A percentile compares a stretch with the other conserved stretches of the same genome.
phyloP scores from a whole-genome alignment of 2,329 filamentous ascomycete species.

The Exutisphaerella laricina region DNA sequence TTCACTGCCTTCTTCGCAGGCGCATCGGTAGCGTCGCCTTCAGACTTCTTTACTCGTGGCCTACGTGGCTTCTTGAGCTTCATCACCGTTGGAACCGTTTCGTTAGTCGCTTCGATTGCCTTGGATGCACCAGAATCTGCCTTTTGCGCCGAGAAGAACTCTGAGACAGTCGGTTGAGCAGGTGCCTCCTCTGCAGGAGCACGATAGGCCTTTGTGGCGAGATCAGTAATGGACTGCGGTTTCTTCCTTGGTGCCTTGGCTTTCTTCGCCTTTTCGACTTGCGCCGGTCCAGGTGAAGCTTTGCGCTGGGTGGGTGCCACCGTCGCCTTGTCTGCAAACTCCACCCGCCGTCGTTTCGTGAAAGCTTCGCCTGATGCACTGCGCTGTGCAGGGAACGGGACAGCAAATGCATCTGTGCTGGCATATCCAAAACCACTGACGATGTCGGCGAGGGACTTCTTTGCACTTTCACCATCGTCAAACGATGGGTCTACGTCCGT shows the following conservation, averaged over 20 bases:
- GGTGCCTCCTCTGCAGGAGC: conserved; percentile 27
- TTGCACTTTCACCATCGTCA: too few relatives aligned
- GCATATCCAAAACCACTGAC: conserved; percentile 16
- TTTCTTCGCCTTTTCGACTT: conserved; percentile 32
- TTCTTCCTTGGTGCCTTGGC: conserved; percentile 56
- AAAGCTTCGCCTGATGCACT: conserved; percentile 12
- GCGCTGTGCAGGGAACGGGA: background rate
- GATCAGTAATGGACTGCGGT: conserved; percentile 68
- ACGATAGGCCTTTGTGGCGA: conserved; percentile 67
- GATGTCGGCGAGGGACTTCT: conserved; percentile 11
- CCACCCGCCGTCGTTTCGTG: conserved; percentile 16
- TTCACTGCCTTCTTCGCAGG: conserved; percentile 10
- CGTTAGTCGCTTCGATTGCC: background rate
- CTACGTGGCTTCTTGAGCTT: conserved; percentile 26
- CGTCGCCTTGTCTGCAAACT: conserved; percentile 16
- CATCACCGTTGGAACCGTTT: too few relatives aligned
- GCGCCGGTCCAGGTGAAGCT: background rate
- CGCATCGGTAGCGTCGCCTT: conserved; percentile 3
- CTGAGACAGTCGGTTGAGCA: conserved; percentile 37
- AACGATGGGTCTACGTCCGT: too few relatives aligned
- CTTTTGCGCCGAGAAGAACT: conserved; percentile 38
- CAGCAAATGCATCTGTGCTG: background rate
- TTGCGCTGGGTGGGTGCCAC: conserved; percentile 2
- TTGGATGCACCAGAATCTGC: background rate
- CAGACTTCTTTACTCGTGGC: conserved; percentile 20